Percentiles rank a stretch among this genome's conserved stretches.
Evolutionary conservation across 257 asterid genomes (phyloP).

Genomic region (Knoxia roxburghii): DNA sequence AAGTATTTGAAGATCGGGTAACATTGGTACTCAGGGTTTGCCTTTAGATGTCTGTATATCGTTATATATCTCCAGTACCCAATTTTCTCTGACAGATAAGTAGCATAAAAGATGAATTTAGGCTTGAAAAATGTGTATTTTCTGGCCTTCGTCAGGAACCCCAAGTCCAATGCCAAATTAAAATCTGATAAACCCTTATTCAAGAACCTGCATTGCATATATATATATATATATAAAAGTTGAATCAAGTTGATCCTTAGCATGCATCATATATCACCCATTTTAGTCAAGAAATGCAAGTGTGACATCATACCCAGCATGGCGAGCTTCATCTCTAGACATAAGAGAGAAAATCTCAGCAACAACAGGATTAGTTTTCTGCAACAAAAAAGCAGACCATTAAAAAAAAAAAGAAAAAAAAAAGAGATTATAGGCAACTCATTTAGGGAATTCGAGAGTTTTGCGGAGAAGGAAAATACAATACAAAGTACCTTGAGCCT

Average conservation of each 20-base stretch:
- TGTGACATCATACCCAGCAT: conserved; percentile 71
- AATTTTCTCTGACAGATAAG: conserved; percentile 56
- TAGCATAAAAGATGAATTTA: conserved; percentile 69
- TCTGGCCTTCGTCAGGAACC: conserved; percentile 94
- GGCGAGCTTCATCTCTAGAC: conserved; percentile 97
- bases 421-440: no score
- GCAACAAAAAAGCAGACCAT: conserved; percentile 19
- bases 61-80: conserved; percentile 99
- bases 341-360: conserved; percentile 96
- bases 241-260: conserved; percentile 5
- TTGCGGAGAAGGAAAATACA: no score
- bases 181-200: conserved; percentile 89
- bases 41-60: conserved; percentile 88
- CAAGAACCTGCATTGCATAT: conserved; percentile 71
- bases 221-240: no score
- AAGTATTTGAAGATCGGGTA: conserved; percentile 98
- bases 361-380: conserved; percentile 91
- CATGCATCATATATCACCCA: neutral
- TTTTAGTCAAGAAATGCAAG: no score
- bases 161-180: conserved; percentile 94
- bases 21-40: conserved; percentile 84
- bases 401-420: no score
- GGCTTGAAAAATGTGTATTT: conserved; percentile 99
- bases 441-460: no score
- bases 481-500: conserved; percentile 97